Percentiles rank a stretch among this genome's conserved stretches.
These are phyloP conservation scores for Fomitopsis pinicola DNA, from an alignment of 1,284 basidiomycete species.

Conservation along the genomic window DNA sequence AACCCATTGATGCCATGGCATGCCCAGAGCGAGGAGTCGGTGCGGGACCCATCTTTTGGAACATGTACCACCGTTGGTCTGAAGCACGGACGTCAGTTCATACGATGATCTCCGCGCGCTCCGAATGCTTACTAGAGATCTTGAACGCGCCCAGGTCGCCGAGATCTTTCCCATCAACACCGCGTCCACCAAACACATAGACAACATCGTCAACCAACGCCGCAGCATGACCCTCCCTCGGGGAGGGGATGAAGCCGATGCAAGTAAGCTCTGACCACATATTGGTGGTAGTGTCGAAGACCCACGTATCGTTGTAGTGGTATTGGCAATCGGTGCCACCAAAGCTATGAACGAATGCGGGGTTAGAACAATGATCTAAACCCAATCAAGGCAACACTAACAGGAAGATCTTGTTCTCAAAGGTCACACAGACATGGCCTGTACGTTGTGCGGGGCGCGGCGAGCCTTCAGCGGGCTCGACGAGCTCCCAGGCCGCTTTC, in stretches of 20 bases:
- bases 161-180: conserved; percentile 95
- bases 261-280: conserved; percentile 93
- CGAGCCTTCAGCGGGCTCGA: conserved; percentile 53
- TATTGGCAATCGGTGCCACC: conserved; percentile 98
- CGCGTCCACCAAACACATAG: conserved; percentile 96
- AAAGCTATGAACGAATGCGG: conserved; percentile 53
- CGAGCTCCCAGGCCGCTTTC: conserved; percentile 76
- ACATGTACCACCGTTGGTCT: conserved; percentile 93
- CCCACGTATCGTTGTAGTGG: conserved; percentile 99
- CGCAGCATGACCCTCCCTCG: conserved; percentile 95
- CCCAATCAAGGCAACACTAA: conserved; percentile 34
- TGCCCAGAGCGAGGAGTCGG: conserved; percentile 92
- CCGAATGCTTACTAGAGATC: conserved; percentile 72
- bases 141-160: conserved; percentile 97
- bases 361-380: conserved; percentile 4
- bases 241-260: conserved; percentile 96
- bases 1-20: conserved; percentile 88
- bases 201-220: conserved; percentile 97
- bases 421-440: conserved; percentile 88
- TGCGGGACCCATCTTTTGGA: conserved; percentile 98
- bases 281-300: conserved; percentile 81
- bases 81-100: conserved; percentile 1
- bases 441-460: conserved; percentile 85
- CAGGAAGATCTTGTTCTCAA: conserved; percentile 85
- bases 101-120: background rate